Conservation (phyloP, 805 yeast species). For the Candida awuae region DNA sequence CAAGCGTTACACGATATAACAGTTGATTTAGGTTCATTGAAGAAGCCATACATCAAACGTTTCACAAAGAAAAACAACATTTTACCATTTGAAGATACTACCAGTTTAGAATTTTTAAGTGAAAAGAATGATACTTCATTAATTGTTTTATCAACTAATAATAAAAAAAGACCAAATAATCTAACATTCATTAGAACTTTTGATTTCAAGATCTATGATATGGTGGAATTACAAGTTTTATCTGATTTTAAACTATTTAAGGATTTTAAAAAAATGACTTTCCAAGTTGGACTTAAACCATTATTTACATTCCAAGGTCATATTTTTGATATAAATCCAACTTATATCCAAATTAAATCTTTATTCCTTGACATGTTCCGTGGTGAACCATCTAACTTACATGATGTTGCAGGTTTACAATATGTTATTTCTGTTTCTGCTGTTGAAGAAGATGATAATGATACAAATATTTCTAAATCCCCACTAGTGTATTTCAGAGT, state of each 20-base stretch:
- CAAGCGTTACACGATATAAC: conserved; percentile 78
- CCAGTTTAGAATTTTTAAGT: conserved; percentile 80
- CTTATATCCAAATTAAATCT: conserved; percentile 77
- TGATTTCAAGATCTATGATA: conserved; percentile 83
- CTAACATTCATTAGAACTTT: conserved; percentile 84
- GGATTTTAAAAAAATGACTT: conserved; percentile 76
- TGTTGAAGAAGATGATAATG: conserved; percentile 67
- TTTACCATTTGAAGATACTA: conserved; percentile 86
- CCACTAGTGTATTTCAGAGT: conserved; percentile 88
- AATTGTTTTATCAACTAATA: conserved; percentile 67
- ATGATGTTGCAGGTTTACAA: conserved; percentile 93
- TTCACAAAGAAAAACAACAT: conserved; percentile 84
- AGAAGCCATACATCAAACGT: conserved; percentile 84
- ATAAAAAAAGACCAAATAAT: conserved; percentile 90
- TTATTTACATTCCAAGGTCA: conserved; percentile 91
- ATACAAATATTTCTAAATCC: conserved; percentile 48
- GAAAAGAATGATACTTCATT: conserved; percentile 91
- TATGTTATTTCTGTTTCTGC: conserved; percentile 77
- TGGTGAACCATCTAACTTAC: conserved; percentile 70
- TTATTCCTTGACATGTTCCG: conserved; percentile 85
- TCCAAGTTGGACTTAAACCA: conserved; percentile 86
- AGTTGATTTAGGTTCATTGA: conserved; percentile 81
- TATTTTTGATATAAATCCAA: conserved; percentile 83
- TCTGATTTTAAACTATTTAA: conserved; percentile 61
- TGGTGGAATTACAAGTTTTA: conserved; percentile 79